Base-by-base conservation (phyloP, 306 rosid species). In the Cucurbita moschata region DNA sequence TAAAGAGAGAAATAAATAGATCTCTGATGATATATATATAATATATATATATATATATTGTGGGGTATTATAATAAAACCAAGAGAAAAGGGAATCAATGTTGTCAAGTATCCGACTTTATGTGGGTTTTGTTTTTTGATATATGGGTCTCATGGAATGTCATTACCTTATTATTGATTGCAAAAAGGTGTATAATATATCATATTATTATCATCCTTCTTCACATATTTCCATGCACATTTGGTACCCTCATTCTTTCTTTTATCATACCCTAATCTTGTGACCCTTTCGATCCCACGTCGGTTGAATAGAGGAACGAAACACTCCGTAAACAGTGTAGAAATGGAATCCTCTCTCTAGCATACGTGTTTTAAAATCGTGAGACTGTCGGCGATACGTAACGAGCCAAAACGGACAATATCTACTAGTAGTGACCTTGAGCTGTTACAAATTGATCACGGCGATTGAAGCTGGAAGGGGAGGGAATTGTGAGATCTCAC, bases 21-120 rank as follows among this genome's bases (percentile, higher is more conserved):
- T 87, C 86, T 81, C 26, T 65, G 75, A 53, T 10, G 79, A 51
- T 74, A 77, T 53, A 26, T 26, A 26, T 26, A 26, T 26, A 26
- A 26, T 26, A 19, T 19, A 19, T 19, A 23, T 23, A 26, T 26
- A 26, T 26, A 26, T 26, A 43, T 12, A 2, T 30, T 40, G 50
- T 71, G 71, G 88, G 76, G 82, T 87, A 83, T 62, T 82, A 83
- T 76, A 84, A 83, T 76, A 77, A 75, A 77, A 83, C 86, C 83
- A 83, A 82, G 73, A 77, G 80, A 75, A 90, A 90, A 92, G 97
- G 90, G 96, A 85, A 93, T 93, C 97, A 79, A 86, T 87, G 97
- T 93, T 88, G 89, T 86, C 86, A 88, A 85, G 93, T 87, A 83
- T 87, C 88, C 87, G 91, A 87, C 96, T 85, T 77, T 86, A 69